Base-by-base conservation (phyloP, 768 basidiomycete genomes). In the Rhizopogon vulgaris region DNA sequence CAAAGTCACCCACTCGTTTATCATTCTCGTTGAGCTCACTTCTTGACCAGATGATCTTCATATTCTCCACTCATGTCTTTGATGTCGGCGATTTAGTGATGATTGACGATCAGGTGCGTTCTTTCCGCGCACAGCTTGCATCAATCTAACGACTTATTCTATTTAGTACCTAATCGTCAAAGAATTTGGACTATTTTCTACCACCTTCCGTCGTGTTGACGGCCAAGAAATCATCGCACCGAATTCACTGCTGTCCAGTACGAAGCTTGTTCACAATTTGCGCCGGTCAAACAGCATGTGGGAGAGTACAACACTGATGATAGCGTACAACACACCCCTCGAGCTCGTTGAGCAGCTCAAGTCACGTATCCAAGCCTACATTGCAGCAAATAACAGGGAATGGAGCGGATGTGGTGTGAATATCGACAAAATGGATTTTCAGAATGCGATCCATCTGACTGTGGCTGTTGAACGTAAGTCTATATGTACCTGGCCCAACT, bases 11-110 rank as follows among this genome's bases (percentile, higher is more conserved):
- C 25, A 34, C 10, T 43, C 30, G 17, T 32, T 53, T 32, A 25
- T 18, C 38, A 38, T 30, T 48, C 10, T 47, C 24, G 15, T 6
- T 45, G 36, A 12, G 38, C 18, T 17, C 14, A 48, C 55, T 43
- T 42, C 22, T 14, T 34, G 3, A 27, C 4, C 46, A 87, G 86
- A 77, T 90, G 18, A 85, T 90, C 60, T 90, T 90, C 71, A 89
- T 90, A 53, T 89, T 90, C 65, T 85, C 84, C 1, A 90, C 88
- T 0, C 89, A 90, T 61, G 84, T 87, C n/a, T 90, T 86, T 57
- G 87, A 90, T 63, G 84, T 90, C 6, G 88, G 88, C 6, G 88
- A 91, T 59, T 68, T 90, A 28, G 84, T 90, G 6, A 79, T 90
- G 77, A 89, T 91, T 56, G 89, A 90, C 60, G 82, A 84, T 51